These are phyloP conservation scores for Blastobotrys indianensis DNA, from an alignment of 1,139 yeast species.

Conservation along the genomic window DNA sequence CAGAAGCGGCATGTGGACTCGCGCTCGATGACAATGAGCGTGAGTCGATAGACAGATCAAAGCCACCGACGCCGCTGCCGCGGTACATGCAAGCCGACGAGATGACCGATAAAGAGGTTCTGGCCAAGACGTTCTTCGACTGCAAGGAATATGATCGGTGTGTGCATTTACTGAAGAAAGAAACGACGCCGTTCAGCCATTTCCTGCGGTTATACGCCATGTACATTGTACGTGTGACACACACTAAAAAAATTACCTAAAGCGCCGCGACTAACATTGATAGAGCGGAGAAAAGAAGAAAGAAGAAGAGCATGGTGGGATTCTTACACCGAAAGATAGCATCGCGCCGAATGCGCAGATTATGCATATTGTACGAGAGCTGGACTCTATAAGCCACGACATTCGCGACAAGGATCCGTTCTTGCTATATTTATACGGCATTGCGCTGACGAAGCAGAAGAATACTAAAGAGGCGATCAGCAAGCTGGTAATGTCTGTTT, in stretches of 20 bases:
- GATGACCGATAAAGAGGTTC: slow-evolving; percentile 27
- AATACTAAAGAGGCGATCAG: slow-evolving; percentile 55
- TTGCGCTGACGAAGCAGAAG: slow-evolving; percentile 58
- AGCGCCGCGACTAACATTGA: not conserved
- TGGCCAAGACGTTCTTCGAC: slow-evolving; percentile 73
- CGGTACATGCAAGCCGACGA: slow-evolving; percentile 15
- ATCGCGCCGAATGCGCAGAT: slow-evolving; percentile 33
- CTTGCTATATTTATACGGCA: slow-evolving; percentile 56
- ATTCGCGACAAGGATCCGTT: slow-evolving; percentile 45
- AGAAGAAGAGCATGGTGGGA: slow-evolving; percentile 69
- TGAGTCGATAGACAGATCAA: slow-evolving; percentile 14
- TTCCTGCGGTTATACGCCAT: slow-evolving; percentile 66
- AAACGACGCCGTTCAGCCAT: slow-evolving; percentile 41
- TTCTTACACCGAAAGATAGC: slow-evolving; percentile 43
- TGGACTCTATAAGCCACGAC: slow-evolving; percentile 22
- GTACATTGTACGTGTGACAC: slow-evolving; percentile 37
- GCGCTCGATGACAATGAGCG: slow-evolving; percentile 18
- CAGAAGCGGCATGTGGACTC: slow-evolving; percentile 66
- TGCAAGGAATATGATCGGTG: slow-evolving; percentile 85
- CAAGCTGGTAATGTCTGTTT: slow-evolving; percentile 52
- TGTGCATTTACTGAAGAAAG: slow-evolving; percentile 48
- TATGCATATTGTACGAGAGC: slow-evolving; percentile 30
- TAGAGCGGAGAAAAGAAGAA: slow-evolving; percentile 62
- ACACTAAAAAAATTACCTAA: not conserved
- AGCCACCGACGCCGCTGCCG: slow-evolving; percentile 13